A percentile compares a stretch with the other conserved stretches of the same genome.
These are phyloP conservation scores for Strobilomyces echinocephalus DNA, from an alignment of 768 basidiomycete species.

Conservation along the genomic window DNA sequence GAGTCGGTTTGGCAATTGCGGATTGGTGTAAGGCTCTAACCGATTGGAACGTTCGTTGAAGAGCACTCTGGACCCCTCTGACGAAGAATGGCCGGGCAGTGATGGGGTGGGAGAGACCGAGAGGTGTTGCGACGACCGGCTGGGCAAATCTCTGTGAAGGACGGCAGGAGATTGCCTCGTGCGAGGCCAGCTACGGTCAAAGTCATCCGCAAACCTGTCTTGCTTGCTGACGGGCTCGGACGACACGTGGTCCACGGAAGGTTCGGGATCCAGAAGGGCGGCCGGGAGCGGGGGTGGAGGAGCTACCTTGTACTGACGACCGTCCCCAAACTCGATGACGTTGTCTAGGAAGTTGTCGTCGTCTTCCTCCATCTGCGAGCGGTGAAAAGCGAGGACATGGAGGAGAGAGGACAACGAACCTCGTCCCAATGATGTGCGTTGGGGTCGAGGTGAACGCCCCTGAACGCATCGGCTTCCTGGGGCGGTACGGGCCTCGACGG, in stretches of 20 bases:
- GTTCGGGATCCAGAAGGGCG: constrained; percentile 12
- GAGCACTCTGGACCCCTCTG: constrained; percentile 66
- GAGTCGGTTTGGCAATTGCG: constrained; percentile 41
- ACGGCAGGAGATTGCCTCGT: constrained; percentile 47
- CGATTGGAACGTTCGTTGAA: constrained; percentile 94
- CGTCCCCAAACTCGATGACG: constrained; percentile 95
- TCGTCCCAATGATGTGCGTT: constrained; percentile 98
- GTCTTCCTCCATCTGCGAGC: constrained; percentile 77
- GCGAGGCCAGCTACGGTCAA: constrained; percentile 94
- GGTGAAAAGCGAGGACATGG: constrained; percentile 1
- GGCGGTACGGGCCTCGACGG: constrained; percentile 53
- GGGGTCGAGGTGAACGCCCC: constrained; percentile 89
- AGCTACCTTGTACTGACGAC: constrained; percentile 83
- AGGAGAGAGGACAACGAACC: constrained; percentile 45
- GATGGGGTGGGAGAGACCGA: constrained; percentile 35
- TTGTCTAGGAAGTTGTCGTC: constrained; percentile 85
- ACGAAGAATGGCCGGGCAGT: constrained; percentile 42
- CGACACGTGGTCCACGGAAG: constrained; percentile 17
- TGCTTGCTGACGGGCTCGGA: constrained; percentile 65
- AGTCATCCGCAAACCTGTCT: constrained; percentile 89
- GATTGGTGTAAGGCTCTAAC: constrained; percentile 73
- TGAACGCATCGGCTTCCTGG: constrained; percentile 90
- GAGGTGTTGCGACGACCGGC: constrained; percentile 28
- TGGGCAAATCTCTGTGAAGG: constrained; percentile 39
- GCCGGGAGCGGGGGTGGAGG: constrained; percentile 30